Conservation (phyloP, 495 filamentous ascomycete genomes). For the Trypethelium eluteriae region DNA sequence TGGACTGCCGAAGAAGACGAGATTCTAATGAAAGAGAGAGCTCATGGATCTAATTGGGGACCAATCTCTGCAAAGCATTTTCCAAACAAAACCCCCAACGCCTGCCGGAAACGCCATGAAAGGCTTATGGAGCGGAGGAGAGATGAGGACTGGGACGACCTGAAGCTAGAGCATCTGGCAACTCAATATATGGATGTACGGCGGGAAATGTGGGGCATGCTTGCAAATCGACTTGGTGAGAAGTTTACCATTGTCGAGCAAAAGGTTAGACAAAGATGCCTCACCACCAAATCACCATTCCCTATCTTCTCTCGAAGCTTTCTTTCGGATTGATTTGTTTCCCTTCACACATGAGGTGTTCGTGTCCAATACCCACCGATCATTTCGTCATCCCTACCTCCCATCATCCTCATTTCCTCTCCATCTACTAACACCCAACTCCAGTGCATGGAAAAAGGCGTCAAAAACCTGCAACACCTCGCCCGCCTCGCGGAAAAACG, state of each 20-base stretch:
- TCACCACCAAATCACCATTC: not conserved
- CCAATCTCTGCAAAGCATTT: conserved; percentile 63
- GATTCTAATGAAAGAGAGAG: conserved; percentile 52
- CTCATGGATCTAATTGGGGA: conserved; percentile 61
- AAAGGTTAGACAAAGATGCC: conserved; percentile 45
- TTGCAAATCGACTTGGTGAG: conserved; percentile 56
- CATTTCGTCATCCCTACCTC: not conserved
- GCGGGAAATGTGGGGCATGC: conserved; percentile 61
- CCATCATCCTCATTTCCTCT: not conserved
- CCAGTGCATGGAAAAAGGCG: conserved; percentile 49
- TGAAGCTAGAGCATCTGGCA: conserved; percentile 57
- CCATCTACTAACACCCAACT: not conserved
- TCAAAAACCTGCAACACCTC: conserved; percentile 42
- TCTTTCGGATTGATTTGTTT: not conserved
- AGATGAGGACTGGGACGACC: conserved; percentile 57
- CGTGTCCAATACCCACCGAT: not conserved
- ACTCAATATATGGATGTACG: conserved; percentile 61
- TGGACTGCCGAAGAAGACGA: conserved; percentile 62
- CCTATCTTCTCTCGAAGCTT: conserved; percentile 14
- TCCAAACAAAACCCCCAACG: conserved; percentile 65
- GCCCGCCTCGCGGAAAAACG: conserved; percentile 33
- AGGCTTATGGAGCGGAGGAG: conserved; percentile 58
- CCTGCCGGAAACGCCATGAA: conserved; percentile 72
- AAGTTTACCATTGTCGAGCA: conserved; percentile 63
- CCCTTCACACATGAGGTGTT: not conserved